Conservation (phyloP, 1,139 yeast species). For the Sugiyamaella paludigena region DNA sequence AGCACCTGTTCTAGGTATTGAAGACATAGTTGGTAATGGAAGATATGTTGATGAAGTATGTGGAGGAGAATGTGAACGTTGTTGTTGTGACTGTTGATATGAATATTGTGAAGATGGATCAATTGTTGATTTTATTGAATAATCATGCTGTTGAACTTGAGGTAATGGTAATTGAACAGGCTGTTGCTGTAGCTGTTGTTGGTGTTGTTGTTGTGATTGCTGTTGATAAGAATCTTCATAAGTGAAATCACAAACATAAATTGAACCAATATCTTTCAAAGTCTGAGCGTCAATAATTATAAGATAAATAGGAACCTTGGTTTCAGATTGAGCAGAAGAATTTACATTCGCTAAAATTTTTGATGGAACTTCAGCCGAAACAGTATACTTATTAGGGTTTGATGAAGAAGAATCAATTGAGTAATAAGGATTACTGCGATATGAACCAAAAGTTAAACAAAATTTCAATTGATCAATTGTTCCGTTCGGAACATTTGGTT, state of each 20-base stretch:
- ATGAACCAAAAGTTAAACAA: constrained; percentile 22
- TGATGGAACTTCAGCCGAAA: constrained; percentile 25
- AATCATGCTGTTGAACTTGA: constrained; percentile 23
- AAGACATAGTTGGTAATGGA: constrained; percentile 5
- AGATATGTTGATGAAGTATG: constrained; percentile 9
- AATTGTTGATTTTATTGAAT: constrained; percentile 1
- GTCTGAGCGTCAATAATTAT: constrained; percentile 14
- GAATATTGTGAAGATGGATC: neutral
- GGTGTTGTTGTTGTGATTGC: neutral
- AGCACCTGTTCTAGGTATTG: constrained; percentile 4
- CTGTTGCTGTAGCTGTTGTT: constrained; percentile 4
- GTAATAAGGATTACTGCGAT: constrained; percentile 14
- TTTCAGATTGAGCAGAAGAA: constrained; percentile 7
- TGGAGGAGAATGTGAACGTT: constrained; percentile 11
- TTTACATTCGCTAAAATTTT: constrained; percentile 16
- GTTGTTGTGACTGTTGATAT: neutral
- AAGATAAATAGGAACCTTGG: constrained; percentile 20
- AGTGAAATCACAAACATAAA: constrained; percentile 29
- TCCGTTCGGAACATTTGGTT: constrained; percentile 11
- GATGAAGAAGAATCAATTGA: constrained; percentile 10
- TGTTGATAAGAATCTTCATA: constrained; percentile 12
- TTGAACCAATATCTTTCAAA: constrained; percentile 21
- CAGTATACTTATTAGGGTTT: constrained; percentile 18
- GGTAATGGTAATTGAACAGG: constrained; percentile 4
- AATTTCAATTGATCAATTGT: constrained; percentile 14